phyloP scores from a whole-genome alignment of 208 protist species.

The Acanthamoeba quina region DNA sequence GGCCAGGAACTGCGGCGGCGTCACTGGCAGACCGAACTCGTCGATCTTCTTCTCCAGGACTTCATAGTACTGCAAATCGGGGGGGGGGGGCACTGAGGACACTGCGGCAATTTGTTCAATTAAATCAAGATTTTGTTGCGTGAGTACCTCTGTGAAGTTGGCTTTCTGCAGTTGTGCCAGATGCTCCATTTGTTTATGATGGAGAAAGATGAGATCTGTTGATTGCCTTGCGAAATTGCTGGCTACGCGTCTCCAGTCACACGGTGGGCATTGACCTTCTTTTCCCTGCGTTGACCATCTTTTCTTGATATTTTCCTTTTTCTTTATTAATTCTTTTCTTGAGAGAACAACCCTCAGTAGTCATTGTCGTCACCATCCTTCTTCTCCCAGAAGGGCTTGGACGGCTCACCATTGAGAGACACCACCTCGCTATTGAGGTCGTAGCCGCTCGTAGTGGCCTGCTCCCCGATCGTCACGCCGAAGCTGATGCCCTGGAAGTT shows the following conservation, averaged over 20 bases:
- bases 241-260: too few species aligned
- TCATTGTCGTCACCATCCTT: background rate
- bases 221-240: background rate
- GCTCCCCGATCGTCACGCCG: background rate
- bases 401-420: background rate
- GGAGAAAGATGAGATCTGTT: background rate
- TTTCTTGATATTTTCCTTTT: too few species aligned
- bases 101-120: background rate
- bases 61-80: slow-evolving; percentile 27
- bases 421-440: background rate
- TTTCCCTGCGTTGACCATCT: too few species aligned
- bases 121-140: background rate
- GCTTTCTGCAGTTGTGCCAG: background rate
- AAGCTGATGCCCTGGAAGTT: background rate
- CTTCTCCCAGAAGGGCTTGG: background rate
- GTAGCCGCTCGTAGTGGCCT: background rate
- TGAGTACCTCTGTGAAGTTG: slow-evolving; percentile 16
- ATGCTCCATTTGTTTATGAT: background rate
- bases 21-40: slow-evolving; percentile 13
- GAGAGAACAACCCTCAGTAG: background rate
- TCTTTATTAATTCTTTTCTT: too few species aligned
- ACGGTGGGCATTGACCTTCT: too few species aligned
- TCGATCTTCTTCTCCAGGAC: slow-evolving; percentile 30
- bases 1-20: slow-evolving; percentile 30
- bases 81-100: background rate